Evolutionary conservation across 148 eudicot species (phyloP).

Genomic region (Vaccinium darrowii): DNA sequence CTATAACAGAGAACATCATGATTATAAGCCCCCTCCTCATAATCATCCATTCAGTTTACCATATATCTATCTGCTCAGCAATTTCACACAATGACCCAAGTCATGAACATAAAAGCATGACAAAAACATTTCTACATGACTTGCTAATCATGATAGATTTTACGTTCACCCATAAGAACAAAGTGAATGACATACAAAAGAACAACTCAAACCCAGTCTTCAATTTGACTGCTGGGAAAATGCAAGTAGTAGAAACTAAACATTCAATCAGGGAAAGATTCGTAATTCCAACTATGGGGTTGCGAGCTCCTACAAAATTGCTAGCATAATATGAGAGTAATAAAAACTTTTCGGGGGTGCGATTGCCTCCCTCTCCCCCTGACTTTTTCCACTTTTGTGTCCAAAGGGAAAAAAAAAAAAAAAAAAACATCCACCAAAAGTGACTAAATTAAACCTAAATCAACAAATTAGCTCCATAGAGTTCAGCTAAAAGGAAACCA

Average conservation of each 20-base stretch:
- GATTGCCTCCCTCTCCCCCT: background rate
- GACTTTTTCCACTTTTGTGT: background rate
- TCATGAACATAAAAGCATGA: background rate
- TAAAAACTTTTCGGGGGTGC: background rate
- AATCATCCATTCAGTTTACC: background rate
- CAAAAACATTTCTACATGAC: background rate
- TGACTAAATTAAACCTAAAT: background rate
- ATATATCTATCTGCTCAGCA: background rate
- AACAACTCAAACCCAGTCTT: background rate
- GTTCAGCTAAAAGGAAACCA: background rate
- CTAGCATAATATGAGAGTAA: background rate
- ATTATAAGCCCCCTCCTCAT: background rate
- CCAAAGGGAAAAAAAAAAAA: background rate
- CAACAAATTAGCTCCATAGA: background rate
- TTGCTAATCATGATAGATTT: background rate
- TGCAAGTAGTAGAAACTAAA: background rate
- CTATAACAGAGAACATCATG: background rate
- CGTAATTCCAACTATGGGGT: background rate
- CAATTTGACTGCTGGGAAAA: background rate
- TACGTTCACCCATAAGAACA: background rate
- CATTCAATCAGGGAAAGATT: background rate
- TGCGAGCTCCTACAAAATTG: background rate
- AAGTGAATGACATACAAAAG: background rate
- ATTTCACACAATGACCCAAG: background rate
- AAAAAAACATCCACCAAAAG: background rate